Evolutionary conservation across 352 stramenopile species (phyloP), one percentile per base, ranked within the genome.

Genomic region (Pythium phragmiticola): DNA sequence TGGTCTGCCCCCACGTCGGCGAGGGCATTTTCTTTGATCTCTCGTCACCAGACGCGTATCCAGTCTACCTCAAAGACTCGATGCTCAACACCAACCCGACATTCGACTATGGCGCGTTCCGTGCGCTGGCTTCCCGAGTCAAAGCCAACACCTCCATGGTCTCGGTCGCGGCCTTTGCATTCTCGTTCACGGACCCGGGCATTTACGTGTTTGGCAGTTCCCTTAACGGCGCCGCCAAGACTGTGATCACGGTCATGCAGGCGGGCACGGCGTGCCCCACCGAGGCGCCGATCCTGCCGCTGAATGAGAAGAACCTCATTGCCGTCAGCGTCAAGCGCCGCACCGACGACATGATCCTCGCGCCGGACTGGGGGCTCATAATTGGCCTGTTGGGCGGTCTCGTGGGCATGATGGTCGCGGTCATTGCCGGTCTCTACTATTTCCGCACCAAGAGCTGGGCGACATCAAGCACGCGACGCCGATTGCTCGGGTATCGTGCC

Each of bases 1-100:
- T 98, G 69, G 64, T 96, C 2, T 98, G 90, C 55, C 70, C 98
- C 2, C 70, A 69, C 5, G 47, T 83, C 2, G 89, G 90, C n/a
- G 75, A 88, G 26, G 89, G 89, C 1, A 65, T 98, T 16, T 54
- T 97, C 2, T 98, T 97, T 62, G 88, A 98, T 65, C 75, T 98
- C 16, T 88, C 84, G 0, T 78, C 80, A 0, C 67, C 70, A 2
- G 72, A 67, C 16, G 86, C 78, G 17, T 98, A 97, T 57, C 94
- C 94, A 4, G 80, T 98, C 53, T 98, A 98, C 66, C 64, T 96
- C 26, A 98, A 97, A 66, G 90, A 98, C 66, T 98, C 91, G 21
- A 90, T 98, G 70, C 85, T 98, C 34, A 98, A 98, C 66, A 97
- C 90, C 4, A 98, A 98, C 52, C 73, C 79, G 7, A 84, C 73